Evolutionary conservation across 305 asterid species (phyloP).

Genomic region (Fraxinus nigra): DNA sequence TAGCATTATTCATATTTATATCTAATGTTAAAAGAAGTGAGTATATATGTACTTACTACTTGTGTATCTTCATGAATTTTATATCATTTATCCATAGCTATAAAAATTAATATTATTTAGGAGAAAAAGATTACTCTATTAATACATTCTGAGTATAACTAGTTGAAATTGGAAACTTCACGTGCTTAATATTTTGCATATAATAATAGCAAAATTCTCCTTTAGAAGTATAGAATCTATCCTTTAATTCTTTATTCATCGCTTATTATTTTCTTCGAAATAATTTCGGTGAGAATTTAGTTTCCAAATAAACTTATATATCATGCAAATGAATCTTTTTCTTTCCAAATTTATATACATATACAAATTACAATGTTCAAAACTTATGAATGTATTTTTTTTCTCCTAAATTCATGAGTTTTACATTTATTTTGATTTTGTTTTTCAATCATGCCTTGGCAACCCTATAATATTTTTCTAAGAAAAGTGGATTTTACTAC

Average conservation of each 20-base stretch:
- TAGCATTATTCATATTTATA: too few species aligned
- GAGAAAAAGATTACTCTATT: background rate
- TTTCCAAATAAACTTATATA: background rate
- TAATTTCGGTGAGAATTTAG: background rate
- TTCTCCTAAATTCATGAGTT: background rate
- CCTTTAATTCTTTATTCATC: background rate
- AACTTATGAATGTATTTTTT: too few species aligned
- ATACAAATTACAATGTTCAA: background rate
- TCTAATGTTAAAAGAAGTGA: background rate
- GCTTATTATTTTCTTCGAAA: background rate
- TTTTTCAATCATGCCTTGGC: background rate
- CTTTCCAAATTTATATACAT: background rate
- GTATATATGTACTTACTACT: background rate
- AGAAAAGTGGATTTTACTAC: background rate
- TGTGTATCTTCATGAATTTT: background rate
- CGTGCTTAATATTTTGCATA: background rate
- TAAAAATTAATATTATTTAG: background rate
- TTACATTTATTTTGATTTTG: background rate
- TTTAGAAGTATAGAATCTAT: background rate
- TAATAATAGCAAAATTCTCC: background rate
- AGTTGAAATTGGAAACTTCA: background rate
- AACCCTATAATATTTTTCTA: background rate
- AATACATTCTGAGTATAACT: background rate
- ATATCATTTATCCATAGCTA: background rate
- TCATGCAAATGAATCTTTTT: background rate